Evolutionary conservation across 2,329 filamentous ascomycete genomes (phyloP).

Genomic region (Aspergillus niger): DNA sequence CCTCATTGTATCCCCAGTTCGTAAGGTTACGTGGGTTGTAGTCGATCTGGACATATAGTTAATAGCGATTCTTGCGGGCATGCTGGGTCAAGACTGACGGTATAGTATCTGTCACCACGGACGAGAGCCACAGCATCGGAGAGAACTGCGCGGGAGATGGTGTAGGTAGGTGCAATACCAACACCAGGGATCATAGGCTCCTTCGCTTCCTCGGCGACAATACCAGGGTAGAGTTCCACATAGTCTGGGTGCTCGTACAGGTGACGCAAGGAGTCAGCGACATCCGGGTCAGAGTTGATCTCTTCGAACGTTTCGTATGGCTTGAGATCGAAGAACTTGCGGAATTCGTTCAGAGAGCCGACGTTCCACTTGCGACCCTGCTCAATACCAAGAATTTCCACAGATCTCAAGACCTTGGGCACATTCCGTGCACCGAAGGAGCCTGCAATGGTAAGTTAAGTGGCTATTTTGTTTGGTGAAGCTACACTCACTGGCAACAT

Average conservation of each 20-base stretch:
- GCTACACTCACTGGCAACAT: slow-evolving; percentile 49
- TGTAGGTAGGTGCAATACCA: slow-evolving; percentile 74
- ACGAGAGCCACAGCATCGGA: slow-evolving; percentile 79
- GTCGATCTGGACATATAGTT: slow-evolving; percentile 51
- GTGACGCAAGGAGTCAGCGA: slow-evolving; percentile 65
- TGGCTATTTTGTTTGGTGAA: not conserved
- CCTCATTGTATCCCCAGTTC: slow-evolving; percentile 81
- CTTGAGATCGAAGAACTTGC: slow-evolving; percentile 77
- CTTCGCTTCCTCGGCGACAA: slow-evolving; percentile 76
- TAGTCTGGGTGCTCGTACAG: slow-evolving; percentile 73
- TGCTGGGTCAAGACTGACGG: slow-evolving; percentile 37
- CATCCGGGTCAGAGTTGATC: slow-evolving; percentile 74
- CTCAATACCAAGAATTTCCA: slow-evolving; percentile 79
- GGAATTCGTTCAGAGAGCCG: slow-evolving; percentile 80
- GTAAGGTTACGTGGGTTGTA: slow-evolving; percentile 74
- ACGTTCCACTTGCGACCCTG: slow-evolving; percentile 77
- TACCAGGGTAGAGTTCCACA: slow-evolving; percentile 77
- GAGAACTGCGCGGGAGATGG: slow-evolving; percentile 73
- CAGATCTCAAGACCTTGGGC: slow-evolving; percentile 69
- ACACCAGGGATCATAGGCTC: slow-evolving; percentile 71
- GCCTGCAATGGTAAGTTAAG: slow-evolving; percentile 38
- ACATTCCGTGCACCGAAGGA: slow-evolving; percentile 74
- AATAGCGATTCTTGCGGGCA: slow-evolving; percentile 23
- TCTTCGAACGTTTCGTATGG: slow-evolving; percentile 77
- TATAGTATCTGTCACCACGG: slow-evolving; percentile 77